Evolutionary conservation across 129 eudicot species (phyloP).

Genomic region (Daucus carota): DH1_v3.0 NC_030384.2:44631501-44632000

Average conservation of each 20-base stretch:
- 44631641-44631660: conserved; percentile 45
- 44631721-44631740: conserved; percentile 31
- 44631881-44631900: conserved; percentile 53
- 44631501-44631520: conserved; percentile 19
- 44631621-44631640: conserved; percentile 59
- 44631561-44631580: conserved; percentile 40
- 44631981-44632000: not conserved
- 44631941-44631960: not conserved
- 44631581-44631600: conserved; percentile 40
- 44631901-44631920: conserved; percentile 62
- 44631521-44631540: conserved; percentile 37
- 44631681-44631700: conserved; percentile 38
- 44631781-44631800: conserved; percentile 19
- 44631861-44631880: conserved; percentile 25
- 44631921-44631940: conserved; percentile 17
- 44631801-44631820: conserved; percentile 40
- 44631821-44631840: conserved; percentile 61
- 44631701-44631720: conserved; percentile 35
- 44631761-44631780: conserved; percentile 40
- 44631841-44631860: conserved; percentile 54
- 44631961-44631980: not conserved
- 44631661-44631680: conserved; percentile 24
- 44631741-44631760: conserved; percentile 49
- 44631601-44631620: conserved; percentile 42
- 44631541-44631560: conserved; percentile 47